These are phyloP conservation scores for Cryptosporidium ryanae DNA, from an alignment of 169 alveolate species.

Conservation along the genomic window DNA sequence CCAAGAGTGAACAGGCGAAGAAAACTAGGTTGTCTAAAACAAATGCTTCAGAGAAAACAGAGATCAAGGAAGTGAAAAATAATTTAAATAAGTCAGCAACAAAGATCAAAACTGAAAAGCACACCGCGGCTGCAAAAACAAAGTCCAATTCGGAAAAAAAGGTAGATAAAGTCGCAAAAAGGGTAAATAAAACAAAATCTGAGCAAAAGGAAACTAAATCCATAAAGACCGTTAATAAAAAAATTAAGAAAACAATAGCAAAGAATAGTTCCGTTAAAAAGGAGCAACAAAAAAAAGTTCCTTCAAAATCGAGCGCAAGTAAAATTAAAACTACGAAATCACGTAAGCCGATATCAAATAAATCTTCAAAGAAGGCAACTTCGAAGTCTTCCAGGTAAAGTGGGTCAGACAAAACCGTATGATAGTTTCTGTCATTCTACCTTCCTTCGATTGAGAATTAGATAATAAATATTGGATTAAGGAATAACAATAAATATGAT, in stretches of 20 bases:
- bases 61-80: background rate
- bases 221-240: too few relatives aligned
- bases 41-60: background rate
- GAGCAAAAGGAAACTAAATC: background rate
- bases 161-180: background rate
- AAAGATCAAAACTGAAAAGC: background rate
- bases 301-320: background rate
- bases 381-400: conserved; percentile 17
- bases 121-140: conserved; percentile 2
- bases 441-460: too few relatives aligned
- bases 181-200: conserved; percentile 1
- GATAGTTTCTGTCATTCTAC: too few relatives aligned
- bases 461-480: too few relatives aligned
- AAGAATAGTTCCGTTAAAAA: background rate
- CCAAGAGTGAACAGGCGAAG: background rate
- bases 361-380: background rate
- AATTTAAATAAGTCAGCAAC: background rate
- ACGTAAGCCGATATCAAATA: background rate
- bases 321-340: background rate
- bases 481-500: too few relatives aligned
- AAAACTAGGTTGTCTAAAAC: background rate
- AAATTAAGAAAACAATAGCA: too few relatives aligned
- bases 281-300: background rate
- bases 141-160: background rate
- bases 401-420: too few relatives aligned